phyloP scores from a whole-genome alignment of 352 stramenopile species.

The Phytopythium boreale region DNA sequence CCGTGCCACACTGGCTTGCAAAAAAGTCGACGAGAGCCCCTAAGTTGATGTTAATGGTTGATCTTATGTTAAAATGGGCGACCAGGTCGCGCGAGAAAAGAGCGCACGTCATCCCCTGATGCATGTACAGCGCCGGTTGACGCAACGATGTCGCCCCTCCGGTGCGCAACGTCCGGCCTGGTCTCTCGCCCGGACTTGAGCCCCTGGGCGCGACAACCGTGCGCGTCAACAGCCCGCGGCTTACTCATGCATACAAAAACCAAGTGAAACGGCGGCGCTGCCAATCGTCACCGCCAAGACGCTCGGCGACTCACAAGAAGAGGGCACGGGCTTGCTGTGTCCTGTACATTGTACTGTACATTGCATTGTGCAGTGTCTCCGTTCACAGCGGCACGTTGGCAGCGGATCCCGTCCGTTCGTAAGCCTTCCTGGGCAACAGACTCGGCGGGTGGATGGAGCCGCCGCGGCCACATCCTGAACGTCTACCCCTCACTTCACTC shows the following conservation, averaged over 20 bases:
- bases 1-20: background rate
- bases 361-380: background rate
- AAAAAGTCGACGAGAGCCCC: background rate
- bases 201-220: background rate
- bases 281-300: no score
- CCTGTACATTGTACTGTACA: no score
- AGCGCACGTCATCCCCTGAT: no score
- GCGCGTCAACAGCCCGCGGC: background rate
- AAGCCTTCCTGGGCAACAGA: background rate
- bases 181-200: background rate
- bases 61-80: no score
- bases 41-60: no score
- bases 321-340: no score
- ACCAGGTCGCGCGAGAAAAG: no score
- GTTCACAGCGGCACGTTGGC: no score
- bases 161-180: background rate
- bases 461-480: no score
- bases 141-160: background rate
- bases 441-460: background rate
- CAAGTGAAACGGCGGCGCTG: background rate
- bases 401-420: background rate
- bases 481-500: background rate
- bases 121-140: no score
- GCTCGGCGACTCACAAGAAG: no score
- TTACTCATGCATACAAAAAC: background rate